Percentiles rank a stretch among this genome's conserved stretches.
These are phyloP conservation scores for Cyberlindnera mycetangii DNA, from an alignment of 805 yeast species.

Conservation along the genomic window DNA sequence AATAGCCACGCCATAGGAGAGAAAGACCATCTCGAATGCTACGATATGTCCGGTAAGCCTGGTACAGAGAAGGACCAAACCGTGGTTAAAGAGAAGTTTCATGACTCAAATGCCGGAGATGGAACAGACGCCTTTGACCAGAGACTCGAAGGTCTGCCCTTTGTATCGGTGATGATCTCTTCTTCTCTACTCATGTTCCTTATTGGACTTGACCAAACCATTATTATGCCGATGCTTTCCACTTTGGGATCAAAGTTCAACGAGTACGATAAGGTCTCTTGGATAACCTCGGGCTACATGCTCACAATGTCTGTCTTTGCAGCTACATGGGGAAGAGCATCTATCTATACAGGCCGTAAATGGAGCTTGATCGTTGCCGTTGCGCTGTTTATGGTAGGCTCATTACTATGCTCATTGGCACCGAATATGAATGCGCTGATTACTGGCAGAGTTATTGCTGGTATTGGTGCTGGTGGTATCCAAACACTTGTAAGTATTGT, in stretches of 20 bases:
- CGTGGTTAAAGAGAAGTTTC: slow-evolving; percentile 12
- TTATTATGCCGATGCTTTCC: slow-evolving; percentile 48
- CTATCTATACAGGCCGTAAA: slow-evolving; percentile 57
- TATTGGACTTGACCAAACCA: slow-evolving; percentile 57
- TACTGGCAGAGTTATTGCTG: slow-evolving; percentile 69
- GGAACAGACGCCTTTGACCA: slow-evolving; percentile 22
- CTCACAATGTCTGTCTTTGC: slow-evolving; percentile 52
- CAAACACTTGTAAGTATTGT: slow-evolving; percentile 55
- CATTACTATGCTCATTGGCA: slow-evolving; percentile 55
- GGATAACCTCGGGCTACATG: slow-evolving; percentile 56
- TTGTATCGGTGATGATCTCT: slow-evolving; percentile 15
- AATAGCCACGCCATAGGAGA: too few relatives aligned
- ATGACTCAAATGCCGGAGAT: slow-evolving; percentile 25
- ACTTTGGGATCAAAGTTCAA: slow-evolving; percentile 47
- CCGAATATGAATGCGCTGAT: slow-evolving; percentile 55
- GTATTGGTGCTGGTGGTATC: slow-evolving; percentile 70
- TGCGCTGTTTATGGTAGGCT: slow-evolving; percentile 55
- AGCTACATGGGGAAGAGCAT: slow-evolving; percentile 55
- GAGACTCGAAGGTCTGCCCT: slow-evolving; percentile 13
- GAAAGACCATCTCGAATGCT: too few relatives aligned
- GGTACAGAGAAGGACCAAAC: background rate
- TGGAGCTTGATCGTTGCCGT: slow-evolving; percentile 46
- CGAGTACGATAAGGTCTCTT: slow-evolving; percentile 51
- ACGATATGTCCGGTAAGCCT: too few relatives aligned
- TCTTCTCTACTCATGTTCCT: slow-evolving; percentile 24